phyloP scores from a whole-genome alignment of 2,329 filamentous ascomycete genomes.

The Cytospora paraplurivora region DNA sequence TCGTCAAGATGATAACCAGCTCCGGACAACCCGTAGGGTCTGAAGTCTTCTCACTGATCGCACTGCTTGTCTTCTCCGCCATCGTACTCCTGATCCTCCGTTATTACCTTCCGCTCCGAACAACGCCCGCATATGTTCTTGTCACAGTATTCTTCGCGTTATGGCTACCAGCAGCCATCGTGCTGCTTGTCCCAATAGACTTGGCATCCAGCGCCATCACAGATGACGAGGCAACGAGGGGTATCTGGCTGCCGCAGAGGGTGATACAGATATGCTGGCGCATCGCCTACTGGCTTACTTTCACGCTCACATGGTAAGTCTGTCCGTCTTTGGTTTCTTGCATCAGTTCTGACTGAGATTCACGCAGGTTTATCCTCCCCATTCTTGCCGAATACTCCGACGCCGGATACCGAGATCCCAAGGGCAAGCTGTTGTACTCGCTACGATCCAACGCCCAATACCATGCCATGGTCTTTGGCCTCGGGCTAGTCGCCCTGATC shows the following conservation, averaged over 20 bases:
- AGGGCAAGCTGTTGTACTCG: slow-evolving; percentile 79
- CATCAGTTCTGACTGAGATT: slow-evolving; percentile 25
- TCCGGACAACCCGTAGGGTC: slow-evolving; percentile 69
- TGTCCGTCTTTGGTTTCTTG: not conserved
- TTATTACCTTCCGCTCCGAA: slow-evolving; percentile 86
- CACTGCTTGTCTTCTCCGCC: slow-evolving; percentile 73
- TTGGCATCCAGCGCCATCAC: slow-evolving; percentile 81
- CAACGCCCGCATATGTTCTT: slow-evolving; percentile 85
- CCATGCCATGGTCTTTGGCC: slow-evolving; percentile 75
- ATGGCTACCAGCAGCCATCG: slow-evolving; percentile 85
- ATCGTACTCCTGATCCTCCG: slow-evolving; percentile 82
- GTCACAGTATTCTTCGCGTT: slow-evolving; percentile 96
- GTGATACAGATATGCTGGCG: slow-evolving; percentile 87
- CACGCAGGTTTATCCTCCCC: slow-evolving; percentile 80
- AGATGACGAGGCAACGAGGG: slow-evolving; percentile 69
- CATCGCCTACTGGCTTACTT: slow-evolving; percentile 96
- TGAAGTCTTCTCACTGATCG: slow-evolving; percentile 72
- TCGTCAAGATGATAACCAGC: slow-evolving; percentile 29
- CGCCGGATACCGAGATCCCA: slow-evolving; percentile 86
- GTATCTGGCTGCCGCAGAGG: slow-evolving; percentile 82
- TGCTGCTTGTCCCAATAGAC: slow-evolving; percentile 93
- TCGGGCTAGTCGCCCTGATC: slow-evolving; percentile 70
- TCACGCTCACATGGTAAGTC: slow-evolving; percentile 84
- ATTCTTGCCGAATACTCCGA: slow-evolving; percentile 94
- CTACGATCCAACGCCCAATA: slow-evolving; percentile 86